These are phyloP conservation scores for Neofusicoccum sp. DNA, from an alignment of 2,329 filamentous ascomycete genomes.

Conservation along the genomic window DNA sequence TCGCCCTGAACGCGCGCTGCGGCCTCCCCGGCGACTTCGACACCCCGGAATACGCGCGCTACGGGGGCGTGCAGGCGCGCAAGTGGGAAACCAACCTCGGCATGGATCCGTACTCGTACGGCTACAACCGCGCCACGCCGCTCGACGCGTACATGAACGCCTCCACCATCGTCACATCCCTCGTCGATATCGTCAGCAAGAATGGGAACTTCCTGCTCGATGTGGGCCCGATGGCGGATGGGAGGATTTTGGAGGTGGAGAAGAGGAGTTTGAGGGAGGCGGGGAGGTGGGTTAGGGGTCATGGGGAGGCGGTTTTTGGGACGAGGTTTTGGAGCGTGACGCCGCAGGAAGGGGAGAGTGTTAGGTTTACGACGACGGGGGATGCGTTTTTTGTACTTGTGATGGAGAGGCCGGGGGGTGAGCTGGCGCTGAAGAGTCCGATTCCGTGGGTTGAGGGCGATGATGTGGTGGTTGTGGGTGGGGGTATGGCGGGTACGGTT, in stretches of 20 bases:
- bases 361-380: constrained; percentile 47
- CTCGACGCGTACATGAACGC: constrained; percentile 53
- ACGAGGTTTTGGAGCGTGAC: constrained; percentile 56
- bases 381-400: neutral
- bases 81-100: constrained; percentile 62
- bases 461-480: constrained; percentile 45
- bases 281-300: constrained; percentile 53
- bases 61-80: constrained; percentile 48
- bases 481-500: constrained; percentile 20
- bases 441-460: constrained; percentile 51
- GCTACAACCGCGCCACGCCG: constrained; percentile 58
- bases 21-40: constrained; percentile 59
- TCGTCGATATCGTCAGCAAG: constrained; percentile 55
- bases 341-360: constrained; percentile 41
- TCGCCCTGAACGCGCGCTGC: constrained; percentile 58
- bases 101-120: constrained; percentile 61
- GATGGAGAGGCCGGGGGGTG: neutral
- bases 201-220: constrained; percentile 59
- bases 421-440: constrained; percentile 42
- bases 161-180: constrained; percentile 45
- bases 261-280: constrained; percentile 50
- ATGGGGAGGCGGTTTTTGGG: constrained; percentile 57
- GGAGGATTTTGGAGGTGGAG: constrained; percentile 52
- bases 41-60: constrained; percentile 58
- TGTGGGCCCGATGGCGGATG: constrained; percentile 55